Base-by-base conservation (phyloP, 768 basidiomycete species). In the Termitomyces titanicus region DNA sequence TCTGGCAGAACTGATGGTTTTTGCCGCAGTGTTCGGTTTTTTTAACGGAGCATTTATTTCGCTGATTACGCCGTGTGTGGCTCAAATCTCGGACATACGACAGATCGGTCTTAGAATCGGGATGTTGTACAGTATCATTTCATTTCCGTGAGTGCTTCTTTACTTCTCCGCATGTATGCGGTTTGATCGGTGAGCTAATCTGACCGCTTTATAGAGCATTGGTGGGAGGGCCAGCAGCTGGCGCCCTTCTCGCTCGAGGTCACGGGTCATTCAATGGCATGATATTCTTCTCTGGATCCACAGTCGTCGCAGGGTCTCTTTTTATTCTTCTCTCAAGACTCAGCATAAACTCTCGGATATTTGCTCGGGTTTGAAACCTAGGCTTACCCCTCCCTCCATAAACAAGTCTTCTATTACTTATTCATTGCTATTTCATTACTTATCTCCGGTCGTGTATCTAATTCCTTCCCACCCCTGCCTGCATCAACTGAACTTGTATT, bases 1-100 rank as follows among this genome's bases (percentile, higher is more conserved):
- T 8, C 58, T 81, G 20, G 66, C 64, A 7, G 58, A 72, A 42
- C 65, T 86, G 38, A 72, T 79, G 61, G 55, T 75, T 15, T 88
- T 87, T 51, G 77, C 84, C 1, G 72, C 71, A 1, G 38, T 78
- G 0, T 89, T 84, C 61, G 88, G 88, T 0, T 79, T 88, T 71
- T 74, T 80, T 47, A 84, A 82, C 0, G 87, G 88, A 5, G 83
- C 85, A 10, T 84, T 88, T 68, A 82, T 86, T 45, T 81, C 84
- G 35, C 76, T 88, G 38, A 68, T 89, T 57, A 84, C 80, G 11
- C 85, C 86, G 0, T 88, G 85, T 61, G 77, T 89, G 22, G 84
- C 78, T 20, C 82, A 85, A 61, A 85, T 88, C 50, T 84, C 85
- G 33, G 76, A 85, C 37, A 69, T 79, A 20, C 62, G 72, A 8